Conservation (phyloP, 2,329 filamentous ascomycete species). For the Hypoxylon sp. region DNA sequence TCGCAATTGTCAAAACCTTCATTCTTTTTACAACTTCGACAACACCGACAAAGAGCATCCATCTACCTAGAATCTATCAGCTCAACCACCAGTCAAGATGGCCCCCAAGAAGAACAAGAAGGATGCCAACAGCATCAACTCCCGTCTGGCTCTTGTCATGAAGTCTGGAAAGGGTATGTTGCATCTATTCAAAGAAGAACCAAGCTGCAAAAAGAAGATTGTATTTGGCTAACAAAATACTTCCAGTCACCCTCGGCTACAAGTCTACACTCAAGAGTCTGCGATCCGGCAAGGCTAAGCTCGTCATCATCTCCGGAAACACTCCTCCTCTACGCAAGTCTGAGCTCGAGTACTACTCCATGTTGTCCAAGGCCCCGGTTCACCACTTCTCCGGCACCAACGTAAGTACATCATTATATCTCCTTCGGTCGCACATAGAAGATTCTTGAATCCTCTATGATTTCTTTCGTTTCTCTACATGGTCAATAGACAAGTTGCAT, state of each 20-base stretch:
- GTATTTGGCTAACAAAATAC: too few species aligned
- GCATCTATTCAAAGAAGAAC: slow-evolving; percentile 64
- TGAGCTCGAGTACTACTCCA: slow-evolving; percentile 95
- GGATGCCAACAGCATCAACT: slow-evolving; percentile 77
- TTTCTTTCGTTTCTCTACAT: slow-evolving; percentile 1
- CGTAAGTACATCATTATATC: slow-evolving; percentile 70
- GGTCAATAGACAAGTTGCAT: slow-evolving; percentile 17
- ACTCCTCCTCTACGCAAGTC: slow-evolving; percentile 97
- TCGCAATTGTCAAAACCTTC: slow-evolving; percentile 10
- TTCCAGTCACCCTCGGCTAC: slow-evolving; percentile 83
- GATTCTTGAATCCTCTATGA: slow-evolving; percentile 18
- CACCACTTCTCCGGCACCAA: slow-evolving; percentile 99
- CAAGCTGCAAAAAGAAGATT: too few species aligned
- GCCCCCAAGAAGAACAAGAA: slow-evolving; percentile 84
- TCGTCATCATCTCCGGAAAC: slow-evolving; percentile 95
- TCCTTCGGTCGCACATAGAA: slow-evolving; percentile 21
- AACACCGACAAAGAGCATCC: slow-evolving; percentile 18
- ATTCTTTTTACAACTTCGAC: slow-evolving; percentile 9
- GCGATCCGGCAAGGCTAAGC: slow-evolving; percentile 96
- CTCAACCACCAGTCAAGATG: slow-evolving; percentile 65
- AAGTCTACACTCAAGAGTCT: slow-evolving; percentile 90
- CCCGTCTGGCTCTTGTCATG: slow-evolving; percentile 55
- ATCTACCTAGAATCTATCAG: slow-evolving; percentile 40
- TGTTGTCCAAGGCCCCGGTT: slow-evolving; percentile 92
- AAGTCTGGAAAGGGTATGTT: slow-evolving; percentile 63